Evolutionary conservation across 768 basidiomycete genomes (phyloP), one percentile per base, ranked within the genome.

Genomic region (Collybia mongolica): DNA sequence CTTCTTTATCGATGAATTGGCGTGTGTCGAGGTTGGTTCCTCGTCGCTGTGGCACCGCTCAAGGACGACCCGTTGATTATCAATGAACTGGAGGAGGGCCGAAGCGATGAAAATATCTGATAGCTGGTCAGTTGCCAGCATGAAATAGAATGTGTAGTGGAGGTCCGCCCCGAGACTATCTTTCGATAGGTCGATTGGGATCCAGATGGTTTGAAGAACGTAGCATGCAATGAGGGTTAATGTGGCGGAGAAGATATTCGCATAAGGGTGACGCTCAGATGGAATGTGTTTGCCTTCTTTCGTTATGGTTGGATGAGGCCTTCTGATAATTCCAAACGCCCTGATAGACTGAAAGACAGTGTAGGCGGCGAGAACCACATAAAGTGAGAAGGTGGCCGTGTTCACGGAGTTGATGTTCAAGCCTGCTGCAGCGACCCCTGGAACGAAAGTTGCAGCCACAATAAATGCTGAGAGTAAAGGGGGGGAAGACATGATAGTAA

Each of bases 41-140:
- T 28, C 38, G 17, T 29, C 26, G 12, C 18, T 39, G 38, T 48
- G 11, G 20, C 23, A 18, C 23, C 39, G 39, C 7, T 39, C 17
- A 4, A 49, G 48, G 39, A 20, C 22, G 20, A 23, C 29, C 6
- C 48, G 48, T 28, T 39, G 48, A 35, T 41, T 12, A 17, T 49
- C 39, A 39, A 49, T 49, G 48, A 49, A 49, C 18, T 49, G 48
- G 24, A 49, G 40, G 22, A 49, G 20, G 20, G 24, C 48, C 9
- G 48, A 40, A 9, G 48, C 48, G 7, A 49, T 41, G 48, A 49
- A 42, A 17, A 49, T 23, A 23, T 49, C 48, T 18, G 48, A 49
- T 14, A 49, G 24, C 48, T 49, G 39, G 48, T 49, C 48, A 14
- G 23, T 15, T 19, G 38, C 48, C 24, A 28, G 39, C 39, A 49